phyloP scores from a whole-genome alignment of 805 yeast species.

The Hanseniaspora mollemarum region DNA sequence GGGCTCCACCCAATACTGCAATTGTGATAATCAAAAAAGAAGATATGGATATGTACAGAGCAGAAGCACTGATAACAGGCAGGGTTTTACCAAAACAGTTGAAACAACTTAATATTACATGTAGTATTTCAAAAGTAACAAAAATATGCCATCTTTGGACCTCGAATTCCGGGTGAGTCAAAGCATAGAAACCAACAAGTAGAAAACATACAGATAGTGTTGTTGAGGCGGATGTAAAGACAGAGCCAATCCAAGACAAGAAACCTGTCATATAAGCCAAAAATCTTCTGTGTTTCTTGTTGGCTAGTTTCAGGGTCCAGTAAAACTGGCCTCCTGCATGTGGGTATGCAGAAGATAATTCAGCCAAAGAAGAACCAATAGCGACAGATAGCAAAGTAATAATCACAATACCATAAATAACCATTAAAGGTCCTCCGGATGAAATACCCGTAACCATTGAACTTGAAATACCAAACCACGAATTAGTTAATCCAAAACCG shows the following conservation, averaged over 20 bases:
- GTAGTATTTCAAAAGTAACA: conserved; percentile 41
- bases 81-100: conserved; percentile 46
- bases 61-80: conserved; percentile 41
- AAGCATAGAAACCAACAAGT: conserved; percentile 41
- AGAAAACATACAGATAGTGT: conserved; percentile 46
- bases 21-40: conserved; percentile 49
- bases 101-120: conserved; percentile 38
- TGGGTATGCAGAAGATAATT: conserved; percentile 46
- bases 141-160: conserved; percentile 48
- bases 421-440: conserved; percentile 51
- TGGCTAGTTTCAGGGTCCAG: conserved; percentile 50
- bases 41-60: conserved; percentile 43
- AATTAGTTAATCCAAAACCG: conserved; percentile 51
- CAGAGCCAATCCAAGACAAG: conserved; percentile 53
- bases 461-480: conserved; percentile 57
- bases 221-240: conserved; percentile 54
- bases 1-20: conserved; percentile 44
- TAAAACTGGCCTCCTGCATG: conserved; percentile 56
- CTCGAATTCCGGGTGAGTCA: conserved; percentile 28
- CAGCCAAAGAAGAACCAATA: conserved; percentile 44
- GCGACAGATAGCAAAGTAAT: conserved; percentile 40
- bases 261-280: conserved; percentile 53
- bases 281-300: conserved; percentile 34
- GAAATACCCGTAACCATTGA: conserved; percentile 45
- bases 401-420: conserved; percentile 47